Evolutionary conservation across 2,329 filamentous ascomycete species (phyloP), one percentile per base, ranked within the genome.

Genomic region (Claviceps africana): DNA sequence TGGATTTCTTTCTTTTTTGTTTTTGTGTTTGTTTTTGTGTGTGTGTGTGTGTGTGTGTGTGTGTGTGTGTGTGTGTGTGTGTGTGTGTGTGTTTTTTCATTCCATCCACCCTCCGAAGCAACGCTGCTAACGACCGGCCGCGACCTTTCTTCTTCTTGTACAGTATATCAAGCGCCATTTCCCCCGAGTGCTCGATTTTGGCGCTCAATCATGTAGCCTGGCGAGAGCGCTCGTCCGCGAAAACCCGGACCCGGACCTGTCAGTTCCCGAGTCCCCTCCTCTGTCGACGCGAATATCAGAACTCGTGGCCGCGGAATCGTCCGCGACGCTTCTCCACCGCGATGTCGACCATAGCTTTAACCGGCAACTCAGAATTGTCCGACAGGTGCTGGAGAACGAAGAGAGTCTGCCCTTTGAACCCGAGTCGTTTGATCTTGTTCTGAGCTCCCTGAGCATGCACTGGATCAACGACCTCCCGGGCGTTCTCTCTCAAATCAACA

Each of bases 381-480:
- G 90, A 19, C 76, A 87, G 42, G 82, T 95, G 4, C 73, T 96
- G n/a, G 69, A 77, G 0, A 79, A 85, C 57, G 81, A 85, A 50
- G 88, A 91, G 51, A 77, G 79, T 2, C 71, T 96, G 0, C 88
- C 88, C 0, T 96, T 84, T 65, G 79, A 79, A 47, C 72, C 85
- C 4, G 78, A 82, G 57, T 81, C 83, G 3, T 97, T 96, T 66
- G 90, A 97, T 65, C 81, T 95, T 6, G 87, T 96, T 11, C 73
- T 98, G 56, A 95, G 88, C 64, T 95, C 86, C 52, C 72, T 95
- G 54, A 90, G 86, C 53, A 74, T 98, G 65, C 93, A 98, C 69
- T 98, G 93, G 93, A 86, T 96, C 74, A 98, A 98, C 66, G 88
- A 98, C 66, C 79, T 98, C 5, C 93, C 93, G 0, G 86, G 85